phyloP scores from a whole-genome alignment of 108 stramenopile species.

The Phaeodactylum tricornutum region DNA sequence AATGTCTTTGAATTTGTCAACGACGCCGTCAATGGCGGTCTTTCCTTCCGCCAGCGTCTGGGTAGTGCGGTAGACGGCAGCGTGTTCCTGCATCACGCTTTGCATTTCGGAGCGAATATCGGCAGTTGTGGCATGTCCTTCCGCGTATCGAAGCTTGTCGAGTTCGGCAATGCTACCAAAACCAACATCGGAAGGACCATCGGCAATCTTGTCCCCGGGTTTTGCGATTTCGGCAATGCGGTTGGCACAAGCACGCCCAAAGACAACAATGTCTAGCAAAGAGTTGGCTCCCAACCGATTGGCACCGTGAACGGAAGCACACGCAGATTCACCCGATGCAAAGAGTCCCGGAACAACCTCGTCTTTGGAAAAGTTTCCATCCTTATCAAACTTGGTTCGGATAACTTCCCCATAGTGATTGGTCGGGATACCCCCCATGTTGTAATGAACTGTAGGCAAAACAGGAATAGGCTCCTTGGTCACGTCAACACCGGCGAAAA shows the following conservation, averaged over 20 bases:
- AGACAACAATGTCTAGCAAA: conserved; percentile 98
- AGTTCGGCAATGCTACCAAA: conserved; percentile 80
- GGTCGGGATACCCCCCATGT: conserved; percentile 96
- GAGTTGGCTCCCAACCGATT: conserved; percentile 98
- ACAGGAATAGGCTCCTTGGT: conserved; percentile 99
- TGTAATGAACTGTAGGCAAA: conserved; percentile 93
- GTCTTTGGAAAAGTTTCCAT: conserved; percentile 42
- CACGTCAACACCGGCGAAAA: conserved; percentile 99
- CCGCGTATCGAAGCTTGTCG: conserved; percentile 80
- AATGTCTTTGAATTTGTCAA: conserved; percentile 78
- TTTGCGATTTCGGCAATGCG: conserved; percentile 93
- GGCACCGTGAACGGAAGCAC: conserved; percentile 99
- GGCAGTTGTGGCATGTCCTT: conserved; percentile 70
- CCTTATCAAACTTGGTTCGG: conserved; percentile 67
- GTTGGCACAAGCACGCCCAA: conserved; percentile 95
- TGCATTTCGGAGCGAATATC: conserved; percentile 92
- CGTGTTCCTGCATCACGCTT: conserved; percentile 96
- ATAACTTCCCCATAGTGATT: conserved; percentile 95
- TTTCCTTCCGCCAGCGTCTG: conserved; percentile 81
- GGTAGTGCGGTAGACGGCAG: conserved; percentile 95
- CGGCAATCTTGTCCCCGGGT: conserved; percentile 80
- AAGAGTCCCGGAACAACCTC: conserved; percentile 93
- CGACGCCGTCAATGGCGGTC: conserved; percentile 82
- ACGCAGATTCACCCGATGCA: conserved; percentile 97
- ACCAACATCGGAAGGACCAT: conserved; percentile 68